Conservation (phyloP, 1,284 basidiomycete species). For the Pisolithus thermaeus region DNA sequence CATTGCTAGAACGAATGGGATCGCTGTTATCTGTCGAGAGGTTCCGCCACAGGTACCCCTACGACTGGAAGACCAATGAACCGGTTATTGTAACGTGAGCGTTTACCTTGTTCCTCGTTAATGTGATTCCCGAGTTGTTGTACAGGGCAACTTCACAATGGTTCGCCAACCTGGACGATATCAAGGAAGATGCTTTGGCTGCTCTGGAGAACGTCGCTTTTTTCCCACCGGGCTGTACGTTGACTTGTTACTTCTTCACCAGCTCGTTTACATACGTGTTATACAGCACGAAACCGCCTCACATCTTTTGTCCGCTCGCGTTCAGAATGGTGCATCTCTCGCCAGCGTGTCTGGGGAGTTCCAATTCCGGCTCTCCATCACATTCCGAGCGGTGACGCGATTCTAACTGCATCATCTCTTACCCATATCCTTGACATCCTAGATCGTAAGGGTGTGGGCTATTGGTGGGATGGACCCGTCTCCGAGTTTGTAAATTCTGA, state of each 20-base stretch:
- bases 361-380: constrained; percentile 91
- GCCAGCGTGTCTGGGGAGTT: constrained; percentile 97
- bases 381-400: constrained; percentile 52
- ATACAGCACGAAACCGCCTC: constrained; percentile 75
- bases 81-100: constrained; percentile 86
- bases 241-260: constrained; percentile 1
- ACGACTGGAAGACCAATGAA: constrained; percentile 95
- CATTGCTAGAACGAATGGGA: constrained; percentile 55
- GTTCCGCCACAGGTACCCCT: constrained; percentile 88
- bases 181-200: constrained; percentile 73
- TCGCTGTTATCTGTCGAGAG: constrained; percentile 64
- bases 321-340: constrained; percentile 99
- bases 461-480: constrained; percentile 92
- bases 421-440: constrained; percentile 77
- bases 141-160: constrained; percentile 93
- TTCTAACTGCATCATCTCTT: constrained; percentile 68
- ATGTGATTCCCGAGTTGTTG: background rate
- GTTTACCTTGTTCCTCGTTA: background rate
- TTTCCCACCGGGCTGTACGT: constrained; percentile 66
- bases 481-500: constrained; percentile 76
- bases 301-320: constrained; percentile 82
- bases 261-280: constrained; percentile 4
- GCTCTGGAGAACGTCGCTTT: constrained; percentile 76
- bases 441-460: constrained; percentile 63
- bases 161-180: constrained; percentile 88